These are phyloP conservation scores for Cladosporium sp. DNA, from an alignment of 2,329 filamentous ascomycete species.

Conservation along the genomic window DNA sequence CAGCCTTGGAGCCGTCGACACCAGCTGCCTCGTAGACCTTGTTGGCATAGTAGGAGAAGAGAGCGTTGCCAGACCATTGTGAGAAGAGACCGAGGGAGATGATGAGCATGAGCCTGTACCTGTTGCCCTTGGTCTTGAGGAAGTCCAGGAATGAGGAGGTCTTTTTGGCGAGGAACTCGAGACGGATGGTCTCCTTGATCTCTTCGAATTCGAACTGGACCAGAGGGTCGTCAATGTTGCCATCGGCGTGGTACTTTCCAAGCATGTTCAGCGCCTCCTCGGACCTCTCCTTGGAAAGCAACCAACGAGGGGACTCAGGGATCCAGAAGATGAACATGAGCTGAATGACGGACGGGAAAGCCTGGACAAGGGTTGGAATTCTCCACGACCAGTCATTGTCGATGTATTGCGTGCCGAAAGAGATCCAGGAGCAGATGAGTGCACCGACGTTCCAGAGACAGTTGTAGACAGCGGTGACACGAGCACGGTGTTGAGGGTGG, in stretches of 20 bases:
- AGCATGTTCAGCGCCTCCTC: constrained; percentile 41
- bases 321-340: constrained; percentile 44
- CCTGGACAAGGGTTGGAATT: constrained; percentile 24
- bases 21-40: constrained; percentile 28
- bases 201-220: constrained; percentile 65
- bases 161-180: constrained; percentile 39
- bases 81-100: constrained; percentile 50
- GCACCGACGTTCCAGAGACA: constrained; percentile 15
- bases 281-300: constrained; percentile 50
- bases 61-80: constrained; percentile 52
- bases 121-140: constrained; percentile 50
- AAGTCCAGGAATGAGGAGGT: constrained; percentile 55
- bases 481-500: constrained; percentile 13
- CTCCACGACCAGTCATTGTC: constrained; percentile 41
- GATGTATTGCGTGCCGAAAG: constrained; percentile 12
- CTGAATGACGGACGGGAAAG: constrained; percentile 24
- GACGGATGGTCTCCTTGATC: constrained; percentile 59
- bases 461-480: constrained; percentile 15
- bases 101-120: constrained; percentile 48
- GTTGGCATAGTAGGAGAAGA: constrained; percentile 38
- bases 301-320: constrained; percentile 58
- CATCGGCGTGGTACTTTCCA: constrained; percentile 59
- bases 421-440: constrained; percentile 13
- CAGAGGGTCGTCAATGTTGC: constrained; percentile 53
- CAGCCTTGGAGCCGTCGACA: constrained; percentile 25